A percentile compares a stretch with the other conserved stretches of the same genome.
These are phyloP conservation scores for Candida cerambycidarum DNA, from an alignment of 805 yeast genomes.

Conservation along the genomic window DNA sequence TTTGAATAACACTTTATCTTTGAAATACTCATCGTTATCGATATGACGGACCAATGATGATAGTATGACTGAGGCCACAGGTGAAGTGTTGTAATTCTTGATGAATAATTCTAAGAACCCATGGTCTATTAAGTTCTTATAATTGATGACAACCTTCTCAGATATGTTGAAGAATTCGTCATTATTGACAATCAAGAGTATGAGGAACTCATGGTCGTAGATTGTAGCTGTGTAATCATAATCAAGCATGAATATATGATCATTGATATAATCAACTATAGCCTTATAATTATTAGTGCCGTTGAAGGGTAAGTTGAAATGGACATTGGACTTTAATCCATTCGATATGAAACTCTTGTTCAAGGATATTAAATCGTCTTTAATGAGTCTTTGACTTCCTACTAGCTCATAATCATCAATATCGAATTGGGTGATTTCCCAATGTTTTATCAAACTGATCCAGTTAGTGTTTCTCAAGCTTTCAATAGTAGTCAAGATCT, in stretches of 20 bases:
- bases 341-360: slow-evolving; percentile 50
- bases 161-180: slow-evolving; percentile 54
- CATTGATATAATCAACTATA: slow-evolving; percentile 14
- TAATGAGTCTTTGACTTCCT: slow-evolving; percentile 45
- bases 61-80: slow-evolving; percentile 46
- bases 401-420: slow-evolving; percentile 45
- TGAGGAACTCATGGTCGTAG: slow-evolving; percentile 73
- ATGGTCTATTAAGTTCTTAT: slow-evolving; percentile 58
- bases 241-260: slow-evolving; percentile 16
- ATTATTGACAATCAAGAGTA: slow-evolving; percentile 60
- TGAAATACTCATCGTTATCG: slow-evolving; percentile 39
- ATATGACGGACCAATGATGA: slow-evolving; percentile 44
- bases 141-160: slow-evolving; percentile 38
- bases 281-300: slow-evolving; percentile 3
- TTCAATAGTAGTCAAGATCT: slow-evolving; percentile 60
- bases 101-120: slow-evolving; percentile 53
- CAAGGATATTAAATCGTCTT: slow-evolving; percentile 50
- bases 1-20: slow-evolving; percentile 56
- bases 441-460: slow-evolving; percentile 58
- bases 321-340: slow-evolving; percentile 5
- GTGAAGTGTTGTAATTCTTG: slow-evolving; percentile 38
- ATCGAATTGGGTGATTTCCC: slow-evolving; percentile 59
- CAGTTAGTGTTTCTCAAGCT: slow-evolving; percentile 53
- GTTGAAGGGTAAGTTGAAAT: slow-evolving; percentile 8
- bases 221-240: slow-evolving; percentile 26